Evolutionary conservation across 2,329 filamentous ascomycete species (phyloP).

Genomic region (Blumeria hordei): DNA sequence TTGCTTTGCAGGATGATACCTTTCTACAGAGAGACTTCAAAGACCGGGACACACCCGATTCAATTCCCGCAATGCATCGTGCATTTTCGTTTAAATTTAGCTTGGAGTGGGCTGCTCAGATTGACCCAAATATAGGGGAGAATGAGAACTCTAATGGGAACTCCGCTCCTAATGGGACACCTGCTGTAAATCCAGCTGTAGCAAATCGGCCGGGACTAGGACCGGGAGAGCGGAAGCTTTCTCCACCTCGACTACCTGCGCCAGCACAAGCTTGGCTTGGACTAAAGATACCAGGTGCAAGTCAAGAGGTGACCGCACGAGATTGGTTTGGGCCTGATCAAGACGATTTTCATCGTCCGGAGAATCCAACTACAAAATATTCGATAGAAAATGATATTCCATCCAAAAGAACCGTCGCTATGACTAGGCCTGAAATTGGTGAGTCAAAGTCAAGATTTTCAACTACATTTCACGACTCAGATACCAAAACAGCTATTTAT

Average conservation of each 20-base stretch:
- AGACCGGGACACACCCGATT: conserved; percentile 24
- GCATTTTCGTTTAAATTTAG: conserved; percentile 50
- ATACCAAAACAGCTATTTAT: conserved; percentile 24
- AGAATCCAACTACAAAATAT: background rate
- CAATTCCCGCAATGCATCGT: conserved; percentile 21
- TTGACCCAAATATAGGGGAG: conserved; percentile 12
- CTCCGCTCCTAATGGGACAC: background rate
- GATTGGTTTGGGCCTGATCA: conserved; percentile 7
- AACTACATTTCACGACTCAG: background rate
- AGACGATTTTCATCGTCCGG: background rate
- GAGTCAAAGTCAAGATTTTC: background rate
- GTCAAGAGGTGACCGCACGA: conserved; percentile 8
- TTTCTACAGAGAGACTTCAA: background rate
- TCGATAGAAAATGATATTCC: no score
- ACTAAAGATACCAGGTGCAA: conserved; percentile 13
- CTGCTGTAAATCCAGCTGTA: background rate
- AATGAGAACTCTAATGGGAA: conserved; percentile 2
- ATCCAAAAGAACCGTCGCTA: background rate
- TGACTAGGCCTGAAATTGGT: background rate
- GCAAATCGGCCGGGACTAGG: background rate
- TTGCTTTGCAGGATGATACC: background rate
- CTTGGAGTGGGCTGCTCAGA: conserved; percentile 35
- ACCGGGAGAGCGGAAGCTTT: conserved; percentile 30
- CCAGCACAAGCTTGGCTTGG: conserved; percentile 42
- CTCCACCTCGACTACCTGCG: conserved; percentile 41